These are phyloP conservation scores for Salvia miltiorrhiza DNA, from an alignment of 257 asterid species.

Conservation along the genomic window DNA sequence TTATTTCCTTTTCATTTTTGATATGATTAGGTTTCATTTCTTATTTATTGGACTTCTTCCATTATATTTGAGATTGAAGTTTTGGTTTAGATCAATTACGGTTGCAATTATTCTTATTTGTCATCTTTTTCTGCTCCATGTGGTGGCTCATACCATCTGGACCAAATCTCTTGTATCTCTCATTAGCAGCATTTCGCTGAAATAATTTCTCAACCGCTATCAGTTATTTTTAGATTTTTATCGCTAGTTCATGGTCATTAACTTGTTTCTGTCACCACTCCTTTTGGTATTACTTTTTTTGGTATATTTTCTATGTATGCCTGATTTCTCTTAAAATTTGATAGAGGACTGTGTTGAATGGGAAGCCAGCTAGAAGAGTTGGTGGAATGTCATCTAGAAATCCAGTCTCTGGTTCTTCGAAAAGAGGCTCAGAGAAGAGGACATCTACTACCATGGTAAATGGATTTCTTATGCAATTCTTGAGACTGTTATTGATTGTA, in stretches of 20 bases:
- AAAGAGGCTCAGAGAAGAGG: slow-evolving; percentile 59
- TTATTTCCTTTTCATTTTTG: neutral
- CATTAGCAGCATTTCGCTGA: neutral
- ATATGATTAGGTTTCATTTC: neutral
- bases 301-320: neutral
- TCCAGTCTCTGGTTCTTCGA: slow-evolving; percentile 57
- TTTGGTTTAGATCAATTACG: neutral
- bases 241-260: neutral
- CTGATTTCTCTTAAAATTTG: slow-evolving; percentile 18
- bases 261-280: slow-evolving; percentile 13
- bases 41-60: neutral
- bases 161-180: neutral
- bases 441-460: slow-evolving; percentile 61
- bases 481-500: slow-evolving; percentile 18
- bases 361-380: slow-evolving; percentile 53
- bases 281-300: neutral
- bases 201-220: neutral
- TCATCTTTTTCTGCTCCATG: slow-evolving; percentile 5
- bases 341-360: slow-evolving; percentile 64
- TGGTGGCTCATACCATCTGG: neutral
- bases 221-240: neutral
- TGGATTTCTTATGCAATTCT: neutral
- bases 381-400: slow-evolving; percentile 49
- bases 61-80: neutral
- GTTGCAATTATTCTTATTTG: neutral